Conservation (phyloP, 2,329 filamentous ascomycete species). For the Juglanconis juglandina region DNA sequence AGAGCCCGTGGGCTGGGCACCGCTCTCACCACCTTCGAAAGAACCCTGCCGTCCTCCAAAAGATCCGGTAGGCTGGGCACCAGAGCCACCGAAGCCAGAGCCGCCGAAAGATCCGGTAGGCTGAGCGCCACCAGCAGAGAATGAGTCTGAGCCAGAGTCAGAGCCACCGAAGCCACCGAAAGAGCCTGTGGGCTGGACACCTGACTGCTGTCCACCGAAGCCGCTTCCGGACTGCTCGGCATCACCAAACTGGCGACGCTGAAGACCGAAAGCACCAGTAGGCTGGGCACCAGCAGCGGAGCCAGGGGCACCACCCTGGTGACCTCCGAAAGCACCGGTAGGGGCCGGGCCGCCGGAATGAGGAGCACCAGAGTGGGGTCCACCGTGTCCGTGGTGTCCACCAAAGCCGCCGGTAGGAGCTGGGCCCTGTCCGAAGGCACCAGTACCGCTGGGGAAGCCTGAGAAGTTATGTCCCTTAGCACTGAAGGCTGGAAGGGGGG, state of each 20-base stretch:
- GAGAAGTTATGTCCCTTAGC: not conserved
- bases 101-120: constrained; percentile 10
- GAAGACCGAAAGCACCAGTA: not conserved
- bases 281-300: constrained; percentile 1
- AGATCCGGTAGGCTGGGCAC: not conserved
- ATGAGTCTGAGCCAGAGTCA: not conserved
- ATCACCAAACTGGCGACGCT: not conserved
- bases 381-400: constrained; percentile 1
- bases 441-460: constrained; percentile 1
- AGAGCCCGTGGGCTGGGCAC: not conserved
- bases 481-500: not conserved
- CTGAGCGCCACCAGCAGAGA: not conserved
- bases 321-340: constrained; percentile 7
- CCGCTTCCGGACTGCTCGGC: not conserved
- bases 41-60: not conserved
- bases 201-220: not conserved
- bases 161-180: not conserved
- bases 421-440: not conserved
- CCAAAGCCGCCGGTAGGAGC: constrained; percentile 4
- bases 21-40: not conserved
- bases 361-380: constrained; percentile 1
- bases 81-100: not conserved
- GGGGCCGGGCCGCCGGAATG: constrained; percentile 1
- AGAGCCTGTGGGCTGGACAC: not conserved
- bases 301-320: not conserved